Base-by-base conservation (phyloP, 2,329 filamentous ascomycete genomes). In the Colletotrichum endophyticum region DNA sequence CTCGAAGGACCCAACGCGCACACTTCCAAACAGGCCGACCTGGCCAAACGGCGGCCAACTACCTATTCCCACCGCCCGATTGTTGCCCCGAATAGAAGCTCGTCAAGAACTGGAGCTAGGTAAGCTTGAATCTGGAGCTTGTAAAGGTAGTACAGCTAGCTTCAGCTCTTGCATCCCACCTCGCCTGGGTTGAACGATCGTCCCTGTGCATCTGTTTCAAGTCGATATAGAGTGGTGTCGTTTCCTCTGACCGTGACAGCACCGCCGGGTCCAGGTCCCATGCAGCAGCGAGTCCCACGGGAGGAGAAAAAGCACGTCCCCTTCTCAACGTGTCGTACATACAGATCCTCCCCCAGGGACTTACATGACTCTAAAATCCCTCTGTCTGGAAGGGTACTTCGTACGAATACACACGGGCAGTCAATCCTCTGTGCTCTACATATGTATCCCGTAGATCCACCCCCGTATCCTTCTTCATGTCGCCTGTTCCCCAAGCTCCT, bases 161-260 rank as follows among this genome's bases (percentile, higher is more conserved):
- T 64, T 30, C 71, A 7, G 67, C 39, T 61, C 12, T 62, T 62
- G 19, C 59, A n/a, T 72, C 64, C 16, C 64, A 59, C 66, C 57
- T 63, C 53, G 30, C 22, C 27, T 19, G 30, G 22, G 25, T 62
- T 53, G 19, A 63, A 49, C 57, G 56, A 70, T 70, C 68, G 57
- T 9, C 30, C 9, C 74, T 71, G 74, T 74, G 74, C 74, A 61
- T 74, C 28, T 63, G 73, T 76, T 76, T 73, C 73, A 76, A 63
- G 63, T 63, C 53, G 73, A 49, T 8, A 57, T 27, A 62, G 9
- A 30, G 56, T 62, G 59, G 56, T 63, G 36, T 68, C 64, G 69
- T 63, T 68, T 32, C 70, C 25, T 73, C 32, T 69, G 25, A 25
- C 49, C 73, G 30, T 73, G 72, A 75, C 72, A 72, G 69, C 32